Base-by-base conservation (phyloP, 2,329 filamentous ascomycete genomes). In the Sphaerulina musiva region DNA sequence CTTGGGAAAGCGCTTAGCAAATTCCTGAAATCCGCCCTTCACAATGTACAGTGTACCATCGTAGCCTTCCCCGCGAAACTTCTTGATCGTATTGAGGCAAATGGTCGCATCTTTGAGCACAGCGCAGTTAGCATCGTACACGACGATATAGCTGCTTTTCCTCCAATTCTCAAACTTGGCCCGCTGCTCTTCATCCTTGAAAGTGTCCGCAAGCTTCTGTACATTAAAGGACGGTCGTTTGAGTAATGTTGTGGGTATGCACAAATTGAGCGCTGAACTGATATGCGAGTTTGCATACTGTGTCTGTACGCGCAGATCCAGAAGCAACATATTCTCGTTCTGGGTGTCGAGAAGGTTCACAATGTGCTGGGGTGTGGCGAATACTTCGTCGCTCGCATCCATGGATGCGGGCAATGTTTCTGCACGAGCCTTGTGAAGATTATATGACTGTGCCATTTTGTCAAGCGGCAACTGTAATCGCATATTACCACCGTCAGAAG, bases 221-320 rank as follows among this genome's bases (percentile, higher is more conserved):
- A 95, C 80, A 62, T 92, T 92, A 71, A 95, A 97, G 0, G 90
- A 95, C 0, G 89, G 85, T 47, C 93, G 80, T 71, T 97, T 97
- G 14, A 98, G 74, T 11, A 98, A 75, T 0, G 92, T 97, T 0
- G 93, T 97, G 0, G 93, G 93, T 57, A 97, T 95, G 67, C 93
- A 97, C 4, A 98, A 76, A 67, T 95, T 97, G 32, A 98, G 73
- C 0, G 92, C 89, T n/a, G 85, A 85, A 47, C 78, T 74, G 51
- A 97, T 87, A 31, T 87, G 83, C 20, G 87, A 84, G 44, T 81
- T 78, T 0, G 84, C 80, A 66, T 86, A 96, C 61, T 92, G 89
- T 17, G 90, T 89, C 29, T 85, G 88, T 0, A 95, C 90, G 39
- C 93, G 83, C 20, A 97, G 80, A 68, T 98, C 93, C 4, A 98